These are phyloP conservation scores for Polytrichum commune DNA, from an alignment of 225 moss, liverwort and hornwort species.

Conservation along the genomic window DNA sequence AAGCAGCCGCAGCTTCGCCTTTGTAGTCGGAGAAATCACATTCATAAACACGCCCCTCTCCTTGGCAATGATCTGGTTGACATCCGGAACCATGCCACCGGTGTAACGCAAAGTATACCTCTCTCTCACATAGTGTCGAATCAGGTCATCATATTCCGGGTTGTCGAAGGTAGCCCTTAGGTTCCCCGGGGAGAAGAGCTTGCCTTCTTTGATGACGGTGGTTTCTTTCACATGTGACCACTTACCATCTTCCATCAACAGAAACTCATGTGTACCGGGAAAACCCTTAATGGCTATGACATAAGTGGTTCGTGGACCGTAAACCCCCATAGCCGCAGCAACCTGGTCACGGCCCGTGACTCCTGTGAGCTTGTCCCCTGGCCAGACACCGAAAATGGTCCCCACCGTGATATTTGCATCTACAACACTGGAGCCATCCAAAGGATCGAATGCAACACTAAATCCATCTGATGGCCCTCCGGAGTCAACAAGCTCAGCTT, in stretches of 20 bases:
- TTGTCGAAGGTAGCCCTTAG: constrained; percentile 61
- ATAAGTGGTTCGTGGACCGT: constrained; percentile 62
- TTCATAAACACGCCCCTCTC: constrained; percentile 65
- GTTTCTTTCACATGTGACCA: constrained; percentile 68
- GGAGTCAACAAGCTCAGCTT: constrained; percentile 41
- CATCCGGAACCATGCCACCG: constrained; percentile 69
- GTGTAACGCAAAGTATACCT: constrained; percentile 66
- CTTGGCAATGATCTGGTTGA: constrained; percentile 68
- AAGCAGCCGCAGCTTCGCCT: constrained; percentile 50
- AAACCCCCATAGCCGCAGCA: constrained; percentile 63
- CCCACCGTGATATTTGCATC: constrained; percentile 67
- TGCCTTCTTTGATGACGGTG: constrained; percentile 49
- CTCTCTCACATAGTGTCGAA: constrained; percentile 47
- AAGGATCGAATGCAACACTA: constrained; percentile 62
- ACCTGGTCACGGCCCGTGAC: constrained; percentile 57
- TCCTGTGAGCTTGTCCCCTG: constrained; percentile 61
- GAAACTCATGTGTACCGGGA: constrained; percentile 63
- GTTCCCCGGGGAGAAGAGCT: constrained; percentile 62
- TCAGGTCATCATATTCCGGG: constrained; percentile 42
- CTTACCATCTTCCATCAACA: constrained; percentile 59
- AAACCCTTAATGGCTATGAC: constrained; percentile 41
- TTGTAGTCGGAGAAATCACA: constrained; percentile 49
- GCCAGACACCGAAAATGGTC: constrained; percentile 66
- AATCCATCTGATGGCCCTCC: constrained; percentile 60
- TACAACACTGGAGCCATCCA: constrained; percentile 67